These are phyloP conservation scores for Phylloporus sp. DNA, from an alignment of 768 basidiomycete genomes.

Conservation along the genomic window DNA sequence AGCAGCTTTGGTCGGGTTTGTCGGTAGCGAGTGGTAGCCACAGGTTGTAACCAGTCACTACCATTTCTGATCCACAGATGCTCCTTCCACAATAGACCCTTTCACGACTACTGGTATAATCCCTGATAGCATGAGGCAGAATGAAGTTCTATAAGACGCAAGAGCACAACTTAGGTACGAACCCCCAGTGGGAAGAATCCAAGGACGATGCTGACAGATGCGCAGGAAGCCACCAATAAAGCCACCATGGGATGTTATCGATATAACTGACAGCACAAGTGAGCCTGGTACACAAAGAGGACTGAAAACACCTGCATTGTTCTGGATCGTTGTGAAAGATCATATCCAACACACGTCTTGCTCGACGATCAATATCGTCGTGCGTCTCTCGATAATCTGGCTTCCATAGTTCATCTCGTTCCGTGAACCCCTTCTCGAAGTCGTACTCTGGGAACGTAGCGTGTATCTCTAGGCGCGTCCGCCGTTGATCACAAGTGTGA, in stretches of 20 bases:
- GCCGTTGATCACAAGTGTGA: slow-evolving; percentile 71
- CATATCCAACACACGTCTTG: slow-evolving; percentile 47
- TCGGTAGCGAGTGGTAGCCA: too few species aligned
- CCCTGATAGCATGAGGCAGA: slow-evolving; percentile 8
- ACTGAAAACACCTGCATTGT: slow-evolving; percentile 37
- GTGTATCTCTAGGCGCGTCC: slow-evolving; percentile 45
- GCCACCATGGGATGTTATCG: slow-evolving; percentile 63
- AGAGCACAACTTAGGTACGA: slow-evolving; percentile 13
- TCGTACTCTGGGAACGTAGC: slow-evolving; percentile 38
- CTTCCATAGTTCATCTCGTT: slow-evolving; percentile 60
- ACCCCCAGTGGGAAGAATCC: slow-evolving; percentile 65
- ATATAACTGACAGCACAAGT: slow-evolving; percentile 44
- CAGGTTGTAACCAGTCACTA: too few species aligned
- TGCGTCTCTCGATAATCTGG: slow-evolving; percentile 19
- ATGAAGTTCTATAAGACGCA: not conserved
- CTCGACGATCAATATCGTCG: slow-evolving; percentile 41
- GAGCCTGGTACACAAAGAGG: not conserved
- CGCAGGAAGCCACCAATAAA: slow-evolving; percentile 55
- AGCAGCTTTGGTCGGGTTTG: too few species aligned
- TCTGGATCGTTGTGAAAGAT: slow-evolving; percentile 45
- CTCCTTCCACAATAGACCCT: not conserved
- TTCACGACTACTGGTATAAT: slow-evolving; percentile 27
- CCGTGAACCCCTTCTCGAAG: slow-evolving; percentile 56
- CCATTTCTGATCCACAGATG: too few species aligned
- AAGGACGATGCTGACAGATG: slow-evolving; percentile 40